Evolutionary conservation across 768 basidiomycete genomes (phyloP).

Genomic region (Amanita pallidorosea): DNA sequence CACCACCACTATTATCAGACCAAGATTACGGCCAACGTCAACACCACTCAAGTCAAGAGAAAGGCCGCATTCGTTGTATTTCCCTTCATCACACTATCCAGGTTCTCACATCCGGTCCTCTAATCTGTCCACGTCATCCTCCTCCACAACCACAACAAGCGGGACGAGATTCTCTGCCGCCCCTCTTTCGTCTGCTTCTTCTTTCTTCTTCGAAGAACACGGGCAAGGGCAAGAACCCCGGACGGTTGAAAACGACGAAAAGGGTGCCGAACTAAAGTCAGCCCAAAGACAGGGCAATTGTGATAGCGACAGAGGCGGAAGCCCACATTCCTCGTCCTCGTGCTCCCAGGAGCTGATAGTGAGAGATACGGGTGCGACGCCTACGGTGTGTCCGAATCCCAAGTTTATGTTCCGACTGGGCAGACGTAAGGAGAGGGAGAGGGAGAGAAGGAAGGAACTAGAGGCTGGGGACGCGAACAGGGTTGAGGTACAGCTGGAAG

Average conservation of each 20-base stretch:
- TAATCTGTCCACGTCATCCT: slow-evolving; percentile 20
- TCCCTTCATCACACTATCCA: background rate
- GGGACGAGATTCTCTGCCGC: slow-evolving; percentile 28
- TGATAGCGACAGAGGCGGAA: background rate
- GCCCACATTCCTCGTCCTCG: slow-evolving; percentile 5
- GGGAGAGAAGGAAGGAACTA: slow-evolving; percentile 3
- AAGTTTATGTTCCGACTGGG: slow-evolving; percentile 16
- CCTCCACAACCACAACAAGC: slow-evolving; percentile 13
- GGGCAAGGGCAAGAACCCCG: too few relatives aligned
- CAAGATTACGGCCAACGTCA: background rate
- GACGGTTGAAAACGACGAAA: slow-evolving; percentile 16
- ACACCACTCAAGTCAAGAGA: background rate
- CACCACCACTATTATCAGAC: too few relatives aligned
- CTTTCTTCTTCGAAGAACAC: slow-evolving; percentile 15
- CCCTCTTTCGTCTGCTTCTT: slow-evolving; percentile 35
- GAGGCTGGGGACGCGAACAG: background rate
- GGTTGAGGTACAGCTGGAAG: background rate
- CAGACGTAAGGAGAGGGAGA: slow-evolving; percentile 16
- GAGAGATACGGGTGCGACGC: slow-evolving; percentile 38
- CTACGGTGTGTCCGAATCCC: slow-evolving; percentile 38
- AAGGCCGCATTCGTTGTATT: background rate
- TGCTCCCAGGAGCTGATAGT: slow-evolving; percentile 27
- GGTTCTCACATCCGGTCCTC: slow-evolving; percentile 9
- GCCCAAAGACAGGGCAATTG: background rate
- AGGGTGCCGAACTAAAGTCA: background rate